Evolutionary conservation across 2,329 filamentous ascomycete species (phyloP).

Genomic region (Penicillium brasilianum): DNA sequence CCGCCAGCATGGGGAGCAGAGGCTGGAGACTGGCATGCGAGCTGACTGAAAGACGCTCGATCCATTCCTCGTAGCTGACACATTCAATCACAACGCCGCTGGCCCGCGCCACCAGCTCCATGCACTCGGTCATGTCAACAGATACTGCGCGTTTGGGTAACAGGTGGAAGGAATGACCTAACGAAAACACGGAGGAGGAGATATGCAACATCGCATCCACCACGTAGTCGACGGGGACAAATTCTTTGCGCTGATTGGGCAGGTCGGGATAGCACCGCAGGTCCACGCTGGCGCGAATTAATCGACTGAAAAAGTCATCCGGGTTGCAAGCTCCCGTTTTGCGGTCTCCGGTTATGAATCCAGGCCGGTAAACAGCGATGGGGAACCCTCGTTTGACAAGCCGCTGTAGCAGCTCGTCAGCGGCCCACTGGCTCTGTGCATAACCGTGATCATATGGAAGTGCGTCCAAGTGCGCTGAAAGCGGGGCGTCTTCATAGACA

Average conservation of each 20-base stretch:
- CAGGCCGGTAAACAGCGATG: slow-evolving; percentile 75
- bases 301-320: slow-evolving; percentile 82
- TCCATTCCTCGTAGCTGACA: slow-evolving; percentile 26
- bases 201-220: slow-evolving; percentile 28
- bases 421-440: slow-evolving; percentile 83
- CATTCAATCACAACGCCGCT: background rate
- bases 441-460: slow-evolving; percentile 72
- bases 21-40: slow-evolving; percentile 19
- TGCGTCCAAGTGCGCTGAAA: slow-evolving; percentile 26
- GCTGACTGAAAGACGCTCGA: slow-evolving; percentile 13
- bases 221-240: slow-evolving; percentile 36
- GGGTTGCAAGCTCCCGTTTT: slow-evolving; percentile 67
- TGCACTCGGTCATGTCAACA: slow-evolving; percentile 22
- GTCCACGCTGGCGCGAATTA: slow-evolving; percentile 81
- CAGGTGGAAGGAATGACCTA: slow-evolving; percentile 29
- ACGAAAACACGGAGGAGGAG: slow-evolving; percentile 13
- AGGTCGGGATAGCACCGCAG: slow-evolving; percentile 52
- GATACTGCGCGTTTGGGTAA: slow-evolving; percentile 14
- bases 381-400: slow-evolving; percentile 73
- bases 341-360: slow-evolving; percentile 77
- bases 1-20: slow-evolving; percentile 32
- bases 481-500: slow-evolving; percentile 29
- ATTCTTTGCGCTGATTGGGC: slow-evolving; percentile 34
- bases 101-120: slow-evolving; percentile 22
- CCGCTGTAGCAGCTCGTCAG: slow-evolving; percentile 69